Percentiles rank a stretch among this genome's conserved stretches.
These are phyloP conservation scores for Ustilago trichophora DNA, from an alignment of 1,284 basidiomycete genomes.

Conservation along the genomic window DNA sequence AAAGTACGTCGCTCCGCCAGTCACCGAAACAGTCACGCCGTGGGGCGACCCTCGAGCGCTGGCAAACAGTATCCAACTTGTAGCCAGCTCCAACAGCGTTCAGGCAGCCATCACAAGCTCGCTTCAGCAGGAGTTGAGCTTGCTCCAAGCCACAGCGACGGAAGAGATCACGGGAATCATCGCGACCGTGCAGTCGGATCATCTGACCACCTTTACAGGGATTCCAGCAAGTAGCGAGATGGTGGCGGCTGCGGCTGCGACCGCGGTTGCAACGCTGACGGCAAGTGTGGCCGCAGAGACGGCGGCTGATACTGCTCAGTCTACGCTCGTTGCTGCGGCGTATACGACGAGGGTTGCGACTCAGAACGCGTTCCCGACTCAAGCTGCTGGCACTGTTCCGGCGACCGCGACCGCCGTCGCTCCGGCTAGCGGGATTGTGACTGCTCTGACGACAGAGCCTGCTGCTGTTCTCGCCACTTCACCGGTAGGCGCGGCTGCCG, in stretches of 20 bases:
- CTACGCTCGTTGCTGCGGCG: background rate
- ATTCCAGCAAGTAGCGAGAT: constrained; percentile 1
- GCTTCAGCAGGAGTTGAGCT: constrained; percentile 22
- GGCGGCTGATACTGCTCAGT: background rate
- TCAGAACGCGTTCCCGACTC: background rate
- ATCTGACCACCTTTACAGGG: constrained; percentile 22
- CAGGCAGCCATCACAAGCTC: constrained; percentile 29
- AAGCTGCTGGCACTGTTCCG: too few relatives aligned
- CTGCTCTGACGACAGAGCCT: too few relatives aligned
- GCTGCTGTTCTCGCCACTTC: too few relatives aligned
- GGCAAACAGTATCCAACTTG: constrained; percentile 34
- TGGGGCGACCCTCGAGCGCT: constrained; percentile 46
- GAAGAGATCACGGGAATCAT: constrained; percentile 22
- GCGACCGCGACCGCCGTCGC: too few relatives aligned
- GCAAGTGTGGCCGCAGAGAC: too few relatives aligned
- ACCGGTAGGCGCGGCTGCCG: too few relatives aligned
- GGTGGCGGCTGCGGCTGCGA: background rate
- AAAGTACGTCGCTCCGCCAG: constrained; percentile 24
- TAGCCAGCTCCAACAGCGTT: constrained; percentile 47
- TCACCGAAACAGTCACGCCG: constrained; percentile 28
- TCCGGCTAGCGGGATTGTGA: too few relatives aligned
- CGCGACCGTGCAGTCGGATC: constrained; percentile 22
- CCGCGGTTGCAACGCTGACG: background rate
- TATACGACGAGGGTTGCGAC: background rate
- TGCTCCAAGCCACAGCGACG: constrained; percentile 24